A percentile compares a stretch with the other conserved stretches of the same genome.
Evolutionary conservation across 768 basidiomycete genomes (phyloP).

Genomic region (Rhizopogon vinicolor): DNA sequence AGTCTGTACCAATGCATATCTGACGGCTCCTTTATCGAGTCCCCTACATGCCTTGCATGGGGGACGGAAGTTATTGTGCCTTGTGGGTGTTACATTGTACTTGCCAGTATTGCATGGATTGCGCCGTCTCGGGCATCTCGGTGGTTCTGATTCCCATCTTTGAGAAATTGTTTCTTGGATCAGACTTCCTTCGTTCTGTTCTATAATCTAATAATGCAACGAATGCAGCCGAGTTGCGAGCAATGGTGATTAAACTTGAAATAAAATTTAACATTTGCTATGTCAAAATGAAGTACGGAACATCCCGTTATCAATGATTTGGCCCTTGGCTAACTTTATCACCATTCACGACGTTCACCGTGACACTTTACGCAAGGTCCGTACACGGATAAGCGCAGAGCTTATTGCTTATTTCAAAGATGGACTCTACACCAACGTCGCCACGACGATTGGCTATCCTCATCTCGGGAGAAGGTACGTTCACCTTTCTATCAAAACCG

Average conservation of each 20-base stretch:
- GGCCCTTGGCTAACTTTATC: too few relatives aligned
- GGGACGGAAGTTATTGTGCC: neutral
- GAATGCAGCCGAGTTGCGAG: too few relatives aligned
- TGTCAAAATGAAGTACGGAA: too few relatives aligned
- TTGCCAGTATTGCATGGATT: too few relatives aligned
- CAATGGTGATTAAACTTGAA: too few relatives aligned
- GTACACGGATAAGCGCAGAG: neutral
- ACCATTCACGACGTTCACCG: too few relatives aligned
- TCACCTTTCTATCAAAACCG: neutral
- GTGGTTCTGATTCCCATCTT: neutral
- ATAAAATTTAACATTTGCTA: too few relatives aligned
- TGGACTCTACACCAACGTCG: neutral
- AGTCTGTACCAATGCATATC: neutral
- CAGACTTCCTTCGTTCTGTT: too few relatives aligned
- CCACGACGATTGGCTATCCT: slow-evolving; percentile 46
- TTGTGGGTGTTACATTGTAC: too few relatives aligned
- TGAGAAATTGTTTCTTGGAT: neutral
- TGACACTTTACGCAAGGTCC: too few relatives aligned
- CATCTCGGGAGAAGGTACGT: slow-evolving; percentile 60
- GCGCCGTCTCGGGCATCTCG: neutral
- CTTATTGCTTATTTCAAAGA: neutral
- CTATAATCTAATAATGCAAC: too few relatives aligned
- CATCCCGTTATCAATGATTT: too few relatives aligned
- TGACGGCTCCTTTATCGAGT: slow-evolving; percentile 6
- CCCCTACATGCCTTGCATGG: neutral